Evolutionary conservation across 1,139 yeast genomes (phyloP).

Genomic region (Nakaseomyces kungkrabaensis): DNA sequence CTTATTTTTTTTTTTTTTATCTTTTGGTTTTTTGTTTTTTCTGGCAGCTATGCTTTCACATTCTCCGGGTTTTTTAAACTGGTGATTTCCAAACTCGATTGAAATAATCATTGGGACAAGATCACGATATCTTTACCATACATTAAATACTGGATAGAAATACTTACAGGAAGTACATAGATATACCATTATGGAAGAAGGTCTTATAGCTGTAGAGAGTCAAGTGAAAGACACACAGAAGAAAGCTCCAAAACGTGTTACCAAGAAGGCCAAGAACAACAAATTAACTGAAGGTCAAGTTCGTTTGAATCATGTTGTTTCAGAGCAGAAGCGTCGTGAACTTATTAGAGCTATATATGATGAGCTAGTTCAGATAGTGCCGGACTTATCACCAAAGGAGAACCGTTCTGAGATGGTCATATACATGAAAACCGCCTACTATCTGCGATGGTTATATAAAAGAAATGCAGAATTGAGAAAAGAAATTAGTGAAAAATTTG

Average conservation of each 20-base stretch:
- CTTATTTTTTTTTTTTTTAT: no score
- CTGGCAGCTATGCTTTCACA: no score
- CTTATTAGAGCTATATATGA: constrained; percentile 34
- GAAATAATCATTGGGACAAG: no score
- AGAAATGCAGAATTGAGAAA: constrained; percentile 19
- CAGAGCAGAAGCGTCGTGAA: constrained; percentile 36
- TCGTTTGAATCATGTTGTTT: constrained; percentile 34
- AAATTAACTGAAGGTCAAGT: constrained; percentile 32
- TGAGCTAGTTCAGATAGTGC: constrained; percentile 32
- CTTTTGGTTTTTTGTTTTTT: no score
- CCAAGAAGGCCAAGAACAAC: constrained; percentile 14
- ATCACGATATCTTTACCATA: no score
- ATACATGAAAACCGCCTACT: constrained; percentile 25
- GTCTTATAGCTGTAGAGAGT: not conserved
- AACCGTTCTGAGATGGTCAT: constrained; percentile 34
- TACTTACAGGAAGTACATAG: no score
- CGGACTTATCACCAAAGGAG: constrained; percentile 30
- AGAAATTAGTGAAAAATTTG: constrained; percentile 8
- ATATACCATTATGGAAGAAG: not conserved
- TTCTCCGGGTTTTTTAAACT: no score
- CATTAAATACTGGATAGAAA: no score
- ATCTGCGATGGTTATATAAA: constrained; percentile 25
- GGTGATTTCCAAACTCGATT: no score
- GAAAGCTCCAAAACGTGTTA: constrained; percentile 11
- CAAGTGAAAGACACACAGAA: not conserved